phyloP scores from a whole-genome alignment of 495 filamentous ascomycete genomes.

The Penicillium chermesinum region DNA sequence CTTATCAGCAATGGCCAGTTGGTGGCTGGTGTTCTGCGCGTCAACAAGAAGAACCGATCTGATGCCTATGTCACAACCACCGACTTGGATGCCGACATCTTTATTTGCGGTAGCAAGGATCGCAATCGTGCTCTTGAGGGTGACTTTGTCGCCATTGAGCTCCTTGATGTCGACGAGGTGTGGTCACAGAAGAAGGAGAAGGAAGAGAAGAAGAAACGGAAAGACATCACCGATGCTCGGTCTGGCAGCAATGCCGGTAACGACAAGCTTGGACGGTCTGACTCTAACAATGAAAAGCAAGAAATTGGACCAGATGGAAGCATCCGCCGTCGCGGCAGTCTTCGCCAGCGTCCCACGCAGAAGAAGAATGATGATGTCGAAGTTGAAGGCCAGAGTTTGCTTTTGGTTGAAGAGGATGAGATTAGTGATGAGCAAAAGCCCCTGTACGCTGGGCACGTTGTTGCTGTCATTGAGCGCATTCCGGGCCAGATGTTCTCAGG shows the following conservation, averaged over 20 bases:
- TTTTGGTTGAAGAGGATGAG: slow-evolving; percentile 96
- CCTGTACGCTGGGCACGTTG: slow-evolving; percentile 92
- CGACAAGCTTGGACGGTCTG: slow-evolving; percentile 58
- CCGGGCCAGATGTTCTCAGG: slow-evolving; percentile 99
- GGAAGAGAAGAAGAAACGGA: slow-evolving; percentile 99
- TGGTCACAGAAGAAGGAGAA: slow-evolving; percentile 99
- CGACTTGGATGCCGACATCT: slow-evolving; percentile 96
- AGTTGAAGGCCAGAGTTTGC: slow-evolving; percentile 93
- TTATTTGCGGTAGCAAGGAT: slow-evolving; percentile 98
- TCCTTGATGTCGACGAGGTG: slow-evolving; percentile 96
- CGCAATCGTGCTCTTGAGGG: slow-evolving; percentile 94
- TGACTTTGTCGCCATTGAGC: slow-evolving; percentile 90
- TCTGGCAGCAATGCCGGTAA: slow-evolving; percentile 65
- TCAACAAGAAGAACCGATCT: slow-evolving; percentile 99
- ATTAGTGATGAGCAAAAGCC: slow-evolving; percentile 98
- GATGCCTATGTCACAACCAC: slow-evolving; percentile 95
- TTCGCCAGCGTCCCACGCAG: slow-evolving; percentile 93
- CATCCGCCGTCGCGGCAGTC: slow-evolving; percentile 85
- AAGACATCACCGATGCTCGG: slow-evolving; percentile 92
- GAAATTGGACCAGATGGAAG: slow-evolving; percentile 69
- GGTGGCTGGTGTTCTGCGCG: slow-evolving; percentile 91
- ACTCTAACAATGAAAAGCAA: slow-evolving; percentile 58
- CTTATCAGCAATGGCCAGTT: slow-evolving; percentile 88
- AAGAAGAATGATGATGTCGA: slow-evolving; percentile 99
- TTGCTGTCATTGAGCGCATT: slow-evolving; percentile 94